Percentiles rank a stretch among this genome's conserved stretches.
These are phyloP conservation scores for Colletotrichum musae DNA, from an alignment of 2,329 filamentous ascomycete genomes.

Conservation along the genomic window DNA sequence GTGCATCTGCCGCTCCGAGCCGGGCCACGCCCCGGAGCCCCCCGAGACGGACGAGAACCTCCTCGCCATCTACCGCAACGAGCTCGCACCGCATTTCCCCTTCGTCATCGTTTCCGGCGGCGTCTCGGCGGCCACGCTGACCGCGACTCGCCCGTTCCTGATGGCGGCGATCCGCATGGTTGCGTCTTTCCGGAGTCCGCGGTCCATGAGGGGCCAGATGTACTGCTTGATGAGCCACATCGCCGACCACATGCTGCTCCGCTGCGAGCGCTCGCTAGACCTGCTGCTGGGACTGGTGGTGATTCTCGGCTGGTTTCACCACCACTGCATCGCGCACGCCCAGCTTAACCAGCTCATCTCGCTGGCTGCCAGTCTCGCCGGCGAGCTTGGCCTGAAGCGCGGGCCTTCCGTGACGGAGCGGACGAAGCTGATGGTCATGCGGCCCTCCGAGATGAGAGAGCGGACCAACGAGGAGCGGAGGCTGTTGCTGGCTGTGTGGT, in stretches of 20 bases:
- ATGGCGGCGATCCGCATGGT: constrained; percentile 66
- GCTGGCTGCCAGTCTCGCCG: constrained; percentile 62
- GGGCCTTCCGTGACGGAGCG: constrained; percentile 58
- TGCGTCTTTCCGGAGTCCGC: constrained; percentile 61
- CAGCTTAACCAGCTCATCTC: constrained; percentile 67
- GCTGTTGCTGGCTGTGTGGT: constrained; percentile 68
- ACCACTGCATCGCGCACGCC: constrained; percentile 67
- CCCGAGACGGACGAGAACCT: constrained; percentile 63
- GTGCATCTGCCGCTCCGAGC: constrained; percentile 63
- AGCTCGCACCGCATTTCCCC: constrained; percentile 60
- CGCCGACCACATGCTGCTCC: constrained; percentile 63
- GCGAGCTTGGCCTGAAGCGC: constrained; percentile 62
- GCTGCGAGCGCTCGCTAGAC: constrained; percentile 65
- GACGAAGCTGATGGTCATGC: constrained; percentile 58
- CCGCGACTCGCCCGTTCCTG: constrained; percentile 60
- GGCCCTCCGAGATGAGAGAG: constrained; percentile 53
- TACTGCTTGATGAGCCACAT: constrained; percentile 62
- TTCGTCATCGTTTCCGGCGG: constrained; percentile 61
- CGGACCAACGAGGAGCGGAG: constrained; percentile 67
- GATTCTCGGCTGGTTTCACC: constrained; percentile 66
- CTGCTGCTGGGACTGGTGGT: constrained; percentile 64
- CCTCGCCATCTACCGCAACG: constrained; percentile 59
- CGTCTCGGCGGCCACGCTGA: constrained; percentile 54
- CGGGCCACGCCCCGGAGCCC: constrained; percentile 54
- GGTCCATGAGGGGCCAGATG: constrained; percentile 66